A percentile compares a stretch with the other conserved stretches of the same genome.
Conservation (phyloP, 2,329 filamentous ascomycete genomes). For the Cladosporium sphaerospermum region DNA sequence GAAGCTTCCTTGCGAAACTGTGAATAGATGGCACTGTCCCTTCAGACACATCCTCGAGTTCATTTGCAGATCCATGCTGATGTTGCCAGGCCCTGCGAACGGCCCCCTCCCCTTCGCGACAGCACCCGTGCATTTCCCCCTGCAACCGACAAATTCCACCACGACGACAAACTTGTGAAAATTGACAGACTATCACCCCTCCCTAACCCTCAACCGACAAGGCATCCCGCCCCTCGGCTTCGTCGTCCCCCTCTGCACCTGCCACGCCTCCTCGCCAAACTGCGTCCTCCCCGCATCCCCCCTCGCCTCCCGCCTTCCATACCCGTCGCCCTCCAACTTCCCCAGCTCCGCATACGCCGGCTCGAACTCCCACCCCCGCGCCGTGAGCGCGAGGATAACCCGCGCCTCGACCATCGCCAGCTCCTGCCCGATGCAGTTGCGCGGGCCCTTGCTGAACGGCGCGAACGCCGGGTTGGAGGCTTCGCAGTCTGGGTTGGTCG, state of each 20-base stretch:
- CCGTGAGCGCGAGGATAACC: conserved; percentile 44
- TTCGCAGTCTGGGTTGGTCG: conserved; percentile 26
- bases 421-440: conserved; percentile 54
- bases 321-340: conserved; percentile 31
- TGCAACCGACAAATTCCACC: no score
- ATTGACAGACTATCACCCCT: background rate
- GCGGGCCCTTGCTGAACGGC: conserved; percentile 49
- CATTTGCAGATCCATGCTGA: no score
- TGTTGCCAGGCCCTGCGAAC: no score
- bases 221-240: conserved; percentile 32
- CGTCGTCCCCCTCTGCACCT: conserved; percentile 29
- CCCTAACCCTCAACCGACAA: conserved; percentile 22
- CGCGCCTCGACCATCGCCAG: conserved; percentile 49
- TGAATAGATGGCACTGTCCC: no score
- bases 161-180: no score
- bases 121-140: no score
- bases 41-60: no score
- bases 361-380: conserved; percentile 46
- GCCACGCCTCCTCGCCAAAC: conserved; percentile 31
- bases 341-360: conserved; percentile 33
- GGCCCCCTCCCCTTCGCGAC: no score
- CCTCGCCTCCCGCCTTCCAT: conserved; percentile 13
- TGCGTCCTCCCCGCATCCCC: conserved; percentile 15
- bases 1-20: no score
- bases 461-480: conserved; percentile 45